Conservation (phyloP, 805 yeast species). For the Dipodascus albidus region DNA sequence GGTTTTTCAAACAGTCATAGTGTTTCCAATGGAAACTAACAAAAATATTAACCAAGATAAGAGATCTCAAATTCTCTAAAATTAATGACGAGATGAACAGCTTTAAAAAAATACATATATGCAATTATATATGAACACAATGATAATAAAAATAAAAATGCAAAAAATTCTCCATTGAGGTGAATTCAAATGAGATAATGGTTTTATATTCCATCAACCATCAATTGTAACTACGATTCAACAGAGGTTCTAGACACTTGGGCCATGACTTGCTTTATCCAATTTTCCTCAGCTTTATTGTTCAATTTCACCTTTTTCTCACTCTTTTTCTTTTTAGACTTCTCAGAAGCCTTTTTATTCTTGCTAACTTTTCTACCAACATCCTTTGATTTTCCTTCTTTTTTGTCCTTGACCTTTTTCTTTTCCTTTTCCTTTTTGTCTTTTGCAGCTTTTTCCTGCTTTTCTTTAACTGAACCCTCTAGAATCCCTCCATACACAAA, state of each 20-base stretch:
- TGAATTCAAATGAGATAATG: too few relatives aligned
- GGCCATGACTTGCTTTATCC: constrained; percentile 1
- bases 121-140: neutral
- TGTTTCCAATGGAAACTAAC: neutral
- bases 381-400: constrained; percentile 15
- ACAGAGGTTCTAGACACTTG: neutral
- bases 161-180: too few relatives aligned
- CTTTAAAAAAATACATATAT: too few relatives aligned
- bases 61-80: neutral
- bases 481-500: constrained; percentile 83
- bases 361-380: constrained; percentile 12
- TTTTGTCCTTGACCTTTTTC: constrained; percentile 22
- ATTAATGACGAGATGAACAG: neutral
- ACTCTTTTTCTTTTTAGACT: constrained; percentile 18
- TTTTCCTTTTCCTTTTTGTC: constrained; percentile 21
- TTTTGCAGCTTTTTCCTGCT: constrained; percentile 16
- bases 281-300: constrained; percentile 16
- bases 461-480: constrained; percentile 46
- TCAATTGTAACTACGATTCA: neutral
- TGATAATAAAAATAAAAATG: neutral
- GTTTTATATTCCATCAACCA: too few relatives aligned
- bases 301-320: constrained; percentile 14
- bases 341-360: constrained; percentile 20
- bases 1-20: neutral
- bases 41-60: too few relatives aligned